Percentiles rank a stretch among this genome's conserved stretches.
Conservation (phyloP, 192 early-diverging fungal species). For the Mortierella hygrophila region DNA sequence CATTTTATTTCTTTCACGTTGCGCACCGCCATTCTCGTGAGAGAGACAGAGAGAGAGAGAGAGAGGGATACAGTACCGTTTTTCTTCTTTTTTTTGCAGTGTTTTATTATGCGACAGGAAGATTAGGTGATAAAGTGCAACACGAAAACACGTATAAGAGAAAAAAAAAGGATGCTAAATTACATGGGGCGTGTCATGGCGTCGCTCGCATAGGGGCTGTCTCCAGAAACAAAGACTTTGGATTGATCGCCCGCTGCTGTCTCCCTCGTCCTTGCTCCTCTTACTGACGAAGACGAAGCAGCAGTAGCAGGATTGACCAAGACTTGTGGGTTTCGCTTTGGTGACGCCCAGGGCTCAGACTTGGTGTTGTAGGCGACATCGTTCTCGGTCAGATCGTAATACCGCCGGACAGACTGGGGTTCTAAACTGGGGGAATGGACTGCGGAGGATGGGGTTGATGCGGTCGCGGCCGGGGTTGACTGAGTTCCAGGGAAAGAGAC, state of each 20-base stretch:
- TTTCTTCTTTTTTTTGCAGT: too few species aligned
- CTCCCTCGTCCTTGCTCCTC: background rate
- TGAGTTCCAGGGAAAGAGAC: background rate
- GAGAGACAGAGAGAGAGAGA: too few species aligned
- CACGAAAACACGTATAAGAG: background rate
- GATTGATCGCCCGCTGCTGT: background rate
- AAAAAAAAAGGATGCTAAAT: background rate
- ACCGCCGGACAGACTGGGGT: background rate
- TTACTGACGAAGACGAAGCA: background rate
- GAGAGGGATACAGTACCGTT: too few species aligned
- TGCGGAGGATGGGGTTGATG: background rate
- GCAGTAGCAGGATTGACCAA: background rate
- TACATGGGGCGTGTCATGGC: background rate
- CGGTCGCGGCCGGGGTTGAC: background rate
- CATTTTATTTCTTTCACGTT: too few species aligned
- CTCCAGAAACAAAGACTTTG: background rate
- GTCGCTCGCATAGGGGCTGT: background rate
- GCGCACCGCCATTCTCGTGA: too few species aligned
- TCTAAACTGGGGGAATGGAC: too few species aligned
- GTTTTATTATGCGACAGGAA: background rate
- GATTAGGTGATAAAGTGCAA: background rate
- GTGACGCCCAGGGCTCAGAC: background rate
- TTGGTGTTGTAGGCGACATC: background rate
- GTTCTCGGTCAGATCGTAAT: background rate
- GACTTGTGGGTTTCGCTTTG: background rate